Conservation (phyloP, 2,329 filamentous ascomycete genomes). For the Eutypella sp. region DNA sequence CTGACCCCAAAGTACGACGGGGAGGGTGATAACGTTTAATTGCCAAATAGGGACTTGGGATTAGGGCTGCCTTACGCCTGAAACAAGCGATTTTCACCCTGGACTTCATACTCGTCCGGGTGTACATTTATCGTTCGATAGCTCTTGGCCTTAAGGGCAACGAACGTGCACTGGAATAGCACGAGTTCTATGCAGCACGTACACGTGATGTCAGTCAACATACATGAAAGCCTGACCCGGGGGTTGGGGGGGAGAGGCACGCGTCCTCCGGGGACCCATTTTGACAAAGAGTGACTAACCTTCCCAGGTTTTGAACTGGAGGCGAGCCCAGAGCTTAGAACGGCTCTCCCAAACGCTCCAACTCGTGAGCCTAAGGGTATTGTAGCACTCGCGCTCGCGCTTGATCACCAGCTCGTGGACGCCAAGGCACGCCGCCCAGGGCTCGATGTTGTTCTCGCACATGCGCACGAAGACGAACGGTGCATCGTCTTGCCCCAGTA, state of each 20-base stretch:
- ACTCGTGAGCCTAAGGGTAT: conserved; percentile 42
- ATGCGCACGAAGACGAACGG: conserved; percentile 45
- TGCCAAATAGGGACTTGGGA: background rate
- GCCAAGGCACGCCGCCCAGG: conserved; percentile 45
- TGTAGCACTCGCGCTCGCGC: conserved; percentile 44
- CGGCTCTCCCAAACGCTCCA: conserved; percentile 42
- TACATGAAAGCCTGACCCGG: background rate
- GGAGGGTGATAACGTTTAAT: background rate
- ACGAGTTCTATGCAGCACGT: conserved; percentile 46
- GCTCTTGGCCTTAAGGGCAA: conserved; percentile 50
- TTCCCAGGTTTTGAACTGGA: conserved; percentile 58
- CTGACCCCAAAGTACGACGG: background rate
- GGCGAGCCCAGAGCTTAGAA: conserved; percentile 47
- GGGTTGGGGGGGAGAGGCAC: no score
- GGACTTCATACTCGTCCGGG: conserved; percentile 41
- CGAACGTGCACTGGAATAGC: conserved; percentile 54
- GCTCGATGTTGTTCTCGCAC: conserved; percentile 29
- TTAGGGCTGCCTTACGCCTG: conserved; percentile 44
- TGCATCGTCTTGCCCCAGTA: conserved; percentile 37
- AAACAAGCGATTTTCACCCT: conserved; percentile 47
- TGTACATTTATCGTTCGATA: conserved; percentile 38
- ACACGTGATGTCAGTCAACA: conserved; percentile 11
- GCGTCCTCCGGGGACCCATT: background rate
- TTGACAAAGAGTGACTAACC: conserved; percentile 36
- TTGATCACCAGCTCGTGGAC: conserved; percentile 51